A percentile compares a stretch with the other conserved stretches of the same genome.
Evolutionary conservation across 805 yeast species (phyloP).

Genomic region (Clavispora carvajalis): DNA sequence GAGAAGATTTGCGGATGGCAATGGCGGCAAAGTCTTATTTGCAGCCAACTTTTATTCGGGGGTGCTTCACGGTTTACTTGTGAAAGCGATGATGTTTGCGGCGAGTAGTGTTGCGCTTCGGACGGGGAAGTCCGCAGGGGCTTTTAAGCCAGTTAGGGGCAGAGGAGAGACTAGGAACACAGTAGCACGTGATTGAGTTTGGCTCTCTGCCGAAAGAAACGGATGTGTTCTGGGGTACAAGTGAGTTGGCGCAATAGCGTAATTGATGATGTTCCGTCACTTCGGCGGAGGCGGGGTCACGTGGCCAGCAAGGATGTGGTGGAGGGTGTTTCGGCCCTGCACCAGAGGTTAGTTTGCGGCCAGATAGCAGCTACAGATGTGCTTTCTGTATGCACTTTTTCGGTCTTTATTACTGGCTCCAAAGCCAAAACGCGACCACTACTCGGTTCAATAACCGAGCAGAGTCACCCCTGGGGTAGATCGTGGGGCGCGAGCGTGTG

Average conservation of each 20-base stretch:
- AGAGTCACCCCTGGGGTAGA: not conserved
- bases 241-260: not conserved
- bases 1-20: too few species aligned
- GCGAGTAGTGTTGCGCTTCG: too few species aligned
- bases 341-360: too few species aligned
- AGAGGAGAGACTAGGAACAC: not conserved
- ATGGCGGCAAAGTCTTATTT: too few species aligned
- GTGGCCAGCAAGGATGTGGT: not conserved
- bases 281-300: not conserved
- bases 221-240: not conserved
- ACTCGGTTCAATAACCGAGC: not conserved
- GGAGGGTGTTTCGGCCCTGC: not conserved
- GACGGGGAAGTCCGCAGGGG: too few species aligned
- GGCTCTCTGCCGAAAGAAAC: not conserved
- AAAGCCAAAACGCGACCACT: too few species aligned
- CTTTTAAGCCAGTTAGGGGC: not conserved
- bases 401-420: too few species aligned
- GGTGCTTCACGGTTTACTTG: too few species aligned
- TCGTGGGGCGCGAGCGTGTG: constrained; percentile 4
- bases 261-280: not conserved
- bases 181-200: not conserved
- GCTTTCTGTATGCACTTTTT: too few species aligned
- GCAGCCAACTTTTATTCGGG: too few species aligned
- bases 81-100: too few species aligned
- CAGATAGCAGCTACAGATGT: too few species aligned